Evolutionary conservation across 2,329 filamentous ascomycete genomes (phyloP).

Genomic region (Aspergillus brunneoviolaceus): DNA sequence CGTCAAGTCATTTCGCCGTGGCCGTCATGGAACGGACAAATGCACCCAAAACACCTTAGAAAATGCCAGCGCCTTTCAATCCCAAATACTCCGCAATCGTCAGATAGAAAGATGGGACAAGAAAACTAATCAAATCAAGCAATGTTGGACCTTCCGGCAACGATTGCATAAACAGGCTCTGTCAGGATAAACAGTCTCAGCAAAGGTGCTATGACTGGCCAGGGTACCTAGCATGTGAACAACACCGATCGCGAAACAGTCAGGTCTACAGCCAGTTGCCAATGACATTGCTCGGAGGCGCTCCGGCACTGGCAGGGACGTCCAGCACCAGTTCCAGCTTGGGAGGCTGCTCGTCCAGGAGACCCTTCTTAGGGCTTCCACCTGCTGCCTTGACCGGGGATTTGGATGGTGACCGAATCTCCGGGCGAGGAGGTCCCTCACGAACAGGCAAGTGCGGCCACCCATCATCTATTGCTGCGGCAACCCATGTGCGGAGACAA

Average conservation of each 20-base stretch:
- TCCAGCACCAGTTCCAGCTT: slow-evolving; percentile 55
- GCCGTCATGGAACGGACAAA: slow-evolving; percentile 17
- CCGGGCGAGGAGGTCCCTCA: slow-evolving; percentile 45
- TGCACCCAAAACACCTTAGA: slow-evolving; percentile 24
- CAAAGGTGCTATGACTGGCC: not conserved
- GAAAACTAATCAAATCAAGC: slow-evolving; percentile 15
- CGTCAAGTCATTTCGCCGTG: slow-evolving; percentile 28
- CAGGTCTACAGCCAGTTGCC: slow-evolving; percentile 39
- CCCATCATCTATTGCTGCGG: slow-evolving; percentile 79
- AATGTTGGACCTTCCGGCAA: slow-evolving; percentile 9
- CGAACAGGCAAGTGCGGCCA: slow-evolving; percentile 83
- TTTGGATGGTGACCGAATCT: slow-evolving; percentile 41
- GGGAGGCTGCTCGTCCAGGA: slow-evolving; percentile 54
- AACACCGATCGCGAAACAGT: not conserved
- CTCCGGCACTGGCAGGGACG: slow-evolving; percentile 24
- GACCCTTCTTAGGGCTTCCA: slow-evolving; percentile 46
- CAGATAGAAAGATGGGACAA: slow-evolving; percentile 10
- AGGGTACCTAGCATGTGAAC: not conserved
- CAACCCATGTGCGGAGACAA: slow-evolving; percentile 84
- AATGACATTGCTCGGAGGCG: slow-evolving; percentile 26
- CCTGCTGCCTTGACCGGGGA: slow-evolving; percentile 48
- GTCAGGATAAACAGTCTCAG: not conserved
- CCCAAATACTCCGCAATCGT: slow-evolving; percentile 12
- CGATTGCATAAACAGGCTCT: slow-evolving; percentile 3
- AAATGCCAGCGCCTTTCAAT: slow-evolving; percentile 23